Evolutionary conservation across 768 basidiomycete genomes (phyloP).

Genomic region (Cyathus striatus): DNA sequence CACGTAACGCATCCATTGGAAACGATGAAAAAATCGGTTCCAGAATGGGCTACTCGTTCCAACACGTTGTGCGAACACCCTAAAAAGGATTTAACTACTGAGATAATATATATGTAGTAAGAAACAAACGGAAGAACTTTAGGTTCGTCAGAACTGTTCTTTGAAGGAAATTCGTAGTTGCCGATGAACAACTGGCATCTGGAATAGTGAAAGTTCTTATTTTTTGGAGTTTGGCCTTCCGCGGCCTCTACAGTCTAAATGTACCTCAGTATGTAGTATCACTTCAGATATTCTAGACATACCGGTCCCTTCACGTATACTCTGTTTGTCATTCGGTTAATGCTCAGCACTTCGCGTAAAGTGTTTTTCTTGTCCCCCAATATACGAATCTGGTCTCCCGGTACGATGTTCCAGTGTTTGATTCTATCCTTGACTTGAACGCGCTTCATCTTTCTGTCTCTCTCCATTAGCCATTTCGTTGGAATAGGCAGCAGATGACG

Average conservation of each 20-base stretch:
- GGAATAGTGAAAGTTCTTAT: conserved; percentile 67
- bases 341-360: conserved; percentile 65
- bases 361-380: conserved; percentile 57
- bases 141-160: conserved; percentile 27
- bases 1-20: conserved; percentile 71
- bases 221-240: conserved; percentile 25
- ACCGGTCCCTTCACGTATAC: conserved; percentile 48
- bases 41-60: conserved; percentile 57
- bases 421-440: conserved; percentile 65
- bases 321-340: conserved; percentile 70
- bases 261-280: background rate
- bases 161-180: conserved; percentile 53
- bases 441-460: too few species aligned
- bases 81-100: conserved; percentile 20
- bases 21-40: conserved; percentile 49
- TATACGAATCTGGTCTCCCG: conserved; percentile 74
- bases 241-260: conserved; percentile 14
- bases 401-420: conserved; percentile 84
- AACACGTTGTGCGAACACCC: conserved; percentile 75
- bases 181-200: conserved; percentile 77
- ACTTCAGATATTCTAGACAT: conserved; percentile 5
- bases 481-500: conserved; percentile 61
- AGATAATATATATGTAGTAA: conserved; percentile 1
- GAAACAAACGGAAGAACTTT: conserved; percentile 41
- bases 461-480: too few species aligned